phyloP scores from a whole-genome alignment of 73 alveolate genomes.

The Effrenium voratum region DNA sequence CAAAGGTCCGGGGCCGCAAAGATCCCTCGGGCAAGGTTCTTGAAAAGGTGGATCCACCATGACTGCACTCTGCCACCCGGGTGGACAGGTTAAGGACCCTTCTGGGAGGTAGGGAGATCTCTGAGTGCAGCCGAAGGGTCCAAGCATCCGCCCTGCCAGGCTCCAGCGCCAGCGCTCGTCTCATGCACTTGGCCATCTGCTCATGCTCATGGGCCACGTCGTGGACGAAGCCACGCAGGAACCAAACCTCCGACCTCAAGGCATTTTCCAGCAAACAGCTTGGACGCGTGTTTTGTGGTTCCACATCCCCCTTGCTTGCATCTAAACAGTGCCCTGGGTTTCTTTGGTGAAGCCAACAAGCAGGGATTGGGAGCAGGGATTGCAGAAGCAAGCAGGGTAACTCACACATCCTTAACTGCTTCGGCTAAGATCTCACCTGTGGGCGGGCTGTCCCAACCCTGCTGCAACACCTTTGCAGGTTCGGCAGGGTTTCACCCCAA shows the following conservation, averaged over 20 bases:
- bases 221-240: constrained; percentile 62
- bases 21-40: neutral
- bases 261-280: neutral
- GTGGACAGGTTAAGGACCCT: neutral
- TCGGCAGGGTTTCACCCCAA: too few species aligned
- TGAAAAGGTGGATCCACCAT: neutral
- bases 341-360: neutral
- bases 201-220: constrained; percentile 68
- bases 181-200: neutral
- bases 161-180: neutral
- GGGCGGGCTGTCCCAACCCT: too few species aligned
- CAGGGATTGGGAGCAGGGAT: neutral
- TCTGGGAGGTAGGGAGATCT: neutral
- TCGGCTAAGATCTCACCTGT: neutral
- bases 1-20: too few species aligned
- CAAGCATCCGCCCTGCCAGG: neutral
- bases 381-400: neutral
- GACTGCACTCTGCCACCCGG: neutral
- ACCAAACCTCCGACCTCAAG: constrained; percentile 51
- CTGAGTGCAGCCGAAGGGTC: neutral
- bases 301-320: neutral
- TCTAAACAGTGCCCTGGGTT: neutral
- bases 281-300: neutral
- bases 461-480: too few species aligned
- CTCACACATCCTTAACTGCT: neutral